These are phyloP conservation scores for Colletotrichum sp. DNA, from an alignment of 2,329 filamentous ascomycete species.

Conservation along the genomic window DNA sequence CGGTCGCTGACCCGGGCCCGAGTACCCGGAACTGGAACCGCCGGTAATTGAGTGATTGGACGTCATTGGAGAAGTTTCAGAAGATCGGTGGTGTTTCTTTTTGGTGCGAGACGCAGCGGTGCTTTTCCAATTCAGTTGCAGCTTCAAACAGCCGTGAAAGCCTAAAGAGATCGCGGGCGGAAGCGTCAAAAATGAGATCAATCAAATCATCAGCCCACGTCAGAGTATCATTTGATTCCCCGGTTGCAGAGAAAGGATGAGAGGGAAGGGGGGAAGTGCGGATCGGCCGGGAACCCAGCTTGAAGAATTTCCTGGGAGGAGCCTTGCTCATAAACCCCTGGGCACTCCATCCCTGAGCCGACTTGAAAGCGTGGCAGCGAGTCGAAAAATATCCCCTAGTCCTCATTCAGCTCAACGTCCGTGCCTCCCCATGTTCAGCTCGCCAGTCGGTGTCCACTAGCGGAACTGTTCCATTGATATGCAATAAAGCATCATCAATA, in stretches of 20 bases:
- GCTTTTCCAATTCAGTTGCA: not conserved
- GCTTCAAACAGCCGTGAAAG: not conserved
- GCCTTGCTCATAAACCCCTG: not conserved
- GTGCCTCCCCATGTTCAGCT: not conserved
- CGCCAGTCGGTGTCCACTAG: not conserved
- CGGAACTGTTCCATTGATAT: not conserved
- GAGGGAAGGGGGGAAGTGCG: not conserved
- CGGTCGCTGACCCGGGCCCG: not conserved
- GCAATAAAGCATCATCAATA: not conserved
- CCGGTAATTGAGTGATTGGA: not conserved
- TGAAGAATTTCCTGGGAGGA: not conserved
- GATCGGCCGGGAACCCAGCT: constrained; percentile 6
- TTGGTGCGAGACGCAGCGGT: not conserved
- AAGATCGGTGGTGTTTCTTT: not conserved
- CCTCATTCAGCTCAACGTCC: not conserved
- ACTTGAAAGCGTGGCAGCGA: not conserved
- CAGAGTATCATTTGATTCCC: not conserved
- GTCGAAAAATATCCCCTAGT: not conserved
- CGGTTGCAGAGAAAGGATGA: not conserved
- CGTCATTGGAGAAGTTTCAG: not conserved
- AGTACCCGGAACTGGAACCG: constrained; percentile 6
- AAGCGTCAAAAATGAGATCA: not conserved
- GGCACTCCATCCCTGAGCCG: not conserved
- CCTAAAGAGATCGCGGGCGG: not conserved
- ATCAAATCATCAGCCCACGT: not conserved